Evolutionary conservation across 2,329 filamentous ascomycete species (phyloP).

Genomic region (Fulvia fulva): DNA sequence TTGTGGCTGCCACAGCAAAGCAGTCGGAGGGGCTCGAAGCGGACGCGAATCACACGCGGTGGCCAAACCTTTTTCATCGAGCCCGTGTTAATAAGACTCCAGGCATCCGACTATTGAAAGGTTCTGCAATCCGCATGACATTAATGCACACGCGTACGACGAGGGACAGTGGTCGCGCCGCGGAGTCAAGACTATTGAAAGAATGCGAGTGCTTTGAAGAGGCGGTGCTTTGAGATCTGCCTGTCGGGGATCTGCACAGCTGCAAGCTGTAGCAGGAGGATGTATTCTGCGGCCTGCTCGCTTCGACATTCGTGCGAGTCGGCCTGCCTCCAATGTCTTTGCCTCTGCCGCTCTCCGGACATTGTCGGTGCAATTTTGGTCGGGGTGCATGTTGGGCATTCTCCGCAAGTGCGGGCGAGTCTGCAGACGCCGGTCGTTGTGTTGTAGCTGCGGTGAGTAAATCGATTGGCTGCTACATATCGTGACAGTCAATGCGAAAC

Average conservation of each 20-base stretch:
- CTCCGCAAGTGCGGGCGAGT: neutral
- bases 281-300: neutral
- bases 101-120: conserved; percentile 4
- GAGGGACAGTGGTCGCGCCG: neutral
- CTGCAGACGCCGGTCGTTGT: neutral
- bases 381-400: neutral
- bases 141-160: neutral
- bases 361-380: neutral
- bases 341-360: neutral
- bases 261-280: neutral
- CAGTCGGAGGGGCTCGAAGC: neutral
- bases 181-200: neutral
- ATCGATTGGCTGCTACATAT: neutral
- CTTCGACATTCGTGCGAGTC: neutral
- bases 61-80: neutral
- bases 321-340: neutral
- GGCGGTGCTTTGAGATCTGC: neutral
- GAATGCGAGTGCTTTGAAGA: neutral
- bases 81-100: neutral
- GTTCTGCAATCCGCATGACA: neutral
- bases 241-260: neutral
- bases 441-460: neutral
- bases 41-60: neutral
- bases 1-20: neutral
- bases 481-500: neutral